Base-by-base conservation (phyloP, 163 green algal species). In the Chlorella variabilis region DNA sequence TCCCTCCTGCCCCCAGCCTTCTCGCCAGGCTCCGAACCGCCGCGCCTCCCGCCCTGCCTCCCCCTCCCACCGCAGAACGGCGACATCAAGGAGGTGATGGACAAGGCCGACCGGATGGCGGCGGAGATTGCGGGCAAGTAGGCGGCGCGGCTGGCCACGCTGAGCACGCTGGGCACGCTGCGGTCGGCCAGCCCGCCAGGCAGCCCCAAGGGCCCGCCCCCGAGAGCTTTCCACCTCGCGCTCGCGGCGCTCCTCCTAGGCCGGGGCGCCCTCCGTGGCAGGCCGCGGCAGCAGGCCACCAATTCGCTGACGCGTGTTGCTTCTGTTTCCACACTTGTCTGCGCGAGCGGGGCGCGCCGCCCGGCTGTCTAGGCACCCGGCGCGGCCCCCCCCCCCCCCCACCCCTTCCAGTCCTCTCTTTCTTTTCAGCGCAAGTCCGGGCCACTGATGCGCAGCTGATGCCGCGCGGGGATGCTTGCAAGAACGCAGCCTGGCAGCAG, bases 51-150 rank as follows among this genome's bases (percentile, higher is more conserved):
- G 34, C 7, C 38, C n/a, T n/a, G n/a, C n/a, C n/a, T n/a, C 21
- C 39, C 4, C 18, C 21, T 11, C 54, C 20, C 2, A 1, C 18
- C 4, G 20, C 73, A 80, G 73, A 80, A 80, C 73, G 93, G 91
- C 38, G 92, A 90, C 86, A 95, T 97, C 77, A 88, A 91, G 77
- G 93, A 97, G 86, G 93, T 96, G 21, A 63, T 91, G 73, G 91
- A 92, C 66, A 99, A 99, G 96, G 96, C 96, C 49, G 95, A 98
- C 88, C 92, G 95, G 80, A 90, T 99, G 84, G 95, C 96, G 83
- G 94, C 93, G 82, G 94, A 97, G 54, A 91, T 97, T 71, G 92
- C 90, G n/a, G 79, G 49, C 39, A 79, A 85, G 59, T 18, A 15
- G 66, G 39, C 39, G 18, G 21, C 65, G 38, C 65, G 4, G 18